These are phyloP conservation scores for Hanseniaspora vineae DNA, from an alignment of 805 yeast species.

Conservation along the genomic window DNA sequence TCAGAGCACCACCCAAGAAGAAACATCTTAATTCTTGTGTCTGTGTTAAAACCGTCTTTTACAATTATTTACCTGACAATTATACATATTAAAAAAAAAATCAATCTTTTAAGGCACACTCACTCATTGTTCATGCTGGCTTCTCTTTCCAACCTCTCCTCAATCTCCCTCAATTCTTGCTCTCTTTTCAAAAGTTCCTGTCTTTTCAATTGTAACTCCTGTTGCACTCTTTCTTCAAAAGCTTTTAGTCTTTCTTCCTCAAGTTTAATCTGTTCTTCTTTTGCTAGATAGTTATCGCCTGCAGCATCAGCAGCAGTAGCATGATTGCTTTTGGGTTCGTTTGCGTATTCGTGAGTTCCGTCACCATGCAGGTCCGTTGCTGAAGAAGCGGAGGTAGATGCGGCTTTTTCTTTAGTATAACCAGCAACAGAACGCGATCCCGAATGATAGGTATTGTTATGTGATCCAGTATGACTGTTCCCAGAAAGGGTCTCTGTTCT, in stretches of 20 bases:
- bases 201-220: constrained; percentile 67
- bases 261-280: constrained; percentile 79
- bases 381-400: too few species aligned
- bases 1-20: too few species aligned
- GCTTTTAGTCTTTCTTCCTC: constrained; percentile 83
- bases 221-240: constrained; percentile 81
- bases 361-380: too few species aligned
- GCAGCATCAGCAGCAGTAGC: constrained; percentile 9
- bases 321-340: constrained; percentile 1
- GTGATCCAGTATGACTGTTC: constrained; percentile 2
- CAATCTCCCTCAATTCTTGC: constrained; percentile 72
- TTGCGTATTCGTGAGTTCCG: too few species aligned
- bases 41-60: not conserved
- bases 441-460: constrained; percentile 1
- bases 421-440: too few species aligned
- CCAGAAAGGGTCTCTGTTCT: constrained; percentile 61
- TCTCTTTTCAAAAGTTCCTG: constrained; percentile 77
- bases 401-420: too few species aligned
- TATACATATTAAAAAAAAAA: not conserved
- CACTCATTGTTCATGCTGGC: constrained; percentile 23
- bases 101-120: not conserved
- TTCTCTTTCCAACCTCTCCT: constrained; percentile 50
- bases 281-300: constrained; percentile 38
- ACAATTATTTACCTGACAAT: not conserved
- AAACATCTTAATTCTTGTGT: too few species aligned